Percentiles rank a stretch among this genome's conserved stretches.
phyloP scores from a whole-genome alignment of 1,284 basidiomycete genomes.

The Cryptococcus deneoformans region DNA sequence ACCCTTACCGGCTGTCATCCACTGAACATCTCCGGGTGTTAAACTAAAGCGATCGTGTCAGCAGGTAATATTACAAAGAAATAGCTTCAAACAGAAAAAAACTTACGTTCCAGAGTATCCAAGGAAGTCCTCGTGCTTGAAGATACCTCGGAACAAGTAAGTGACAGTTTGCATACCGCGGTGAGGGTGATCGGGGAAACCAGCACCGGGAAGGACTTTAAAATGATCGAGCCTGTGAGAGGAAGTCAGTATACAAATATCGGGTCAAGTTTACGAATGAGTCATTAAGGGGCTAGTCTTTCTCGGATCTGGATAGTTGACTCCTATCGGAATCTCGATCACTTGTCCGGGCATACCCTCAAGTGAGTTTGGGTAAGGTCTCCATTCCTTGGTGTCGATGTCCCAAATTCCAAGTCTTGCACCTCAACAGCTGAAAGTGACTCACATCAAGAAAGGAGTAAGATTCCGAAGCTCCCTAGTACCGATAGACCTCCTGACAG shows the following conservation, averaged over 20 bases:
- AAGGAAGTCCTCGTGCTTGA: slow-evolving; percentile 84
- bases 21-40: slow-evolving; percentile 82
- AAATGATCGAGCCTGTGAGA: slow-evolving; percentile 31
- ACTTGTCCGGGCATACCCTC: too few relatives aligned
- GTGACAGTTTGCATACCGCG: slow-evolving; percentile 74
- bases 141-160: slow-evolving; percentile 71
- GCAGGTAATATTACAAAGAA: too few relatives aligned
- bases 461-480: slow-evolving; percentile 70
- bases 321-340: too few relatives aligned
- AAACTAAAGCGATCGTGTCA: slow-evolving; percentile 50
- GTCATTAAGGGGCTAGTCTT: too few relatives aligned
- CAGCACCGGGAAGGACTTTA: slow-evolving; percentile 52
- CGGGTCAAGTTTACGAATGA: neutral
- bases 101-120: slow-evolving; percentile 67
- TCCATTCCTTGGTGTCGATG: neutral
- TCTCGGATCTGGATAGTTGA: too few relatives aligned
- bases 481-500: slow-evolving; percentile 88
- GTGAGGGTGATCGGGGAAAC: slow-evolving; percentile 51
- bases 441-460: slow-evolving; percentile 80
- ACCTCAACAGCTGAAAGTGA: slow-evolving; percentile 1
- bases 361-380: too few relatives aligned
- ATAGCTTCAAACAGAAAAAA: neutral
- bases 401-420: neutral
- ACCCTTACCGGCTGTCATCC: slow-evolving; percentile 81
- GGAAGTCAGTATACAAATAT: neutral